Percentiles rank a stretch among this genome's conserved stretches.
These are phyloP conservation scores for Aspergillus costaricaensis DNA, from an alignment of 2,329 filamentous ascomycete genomes.

Conservation along the genomic window DNA sequence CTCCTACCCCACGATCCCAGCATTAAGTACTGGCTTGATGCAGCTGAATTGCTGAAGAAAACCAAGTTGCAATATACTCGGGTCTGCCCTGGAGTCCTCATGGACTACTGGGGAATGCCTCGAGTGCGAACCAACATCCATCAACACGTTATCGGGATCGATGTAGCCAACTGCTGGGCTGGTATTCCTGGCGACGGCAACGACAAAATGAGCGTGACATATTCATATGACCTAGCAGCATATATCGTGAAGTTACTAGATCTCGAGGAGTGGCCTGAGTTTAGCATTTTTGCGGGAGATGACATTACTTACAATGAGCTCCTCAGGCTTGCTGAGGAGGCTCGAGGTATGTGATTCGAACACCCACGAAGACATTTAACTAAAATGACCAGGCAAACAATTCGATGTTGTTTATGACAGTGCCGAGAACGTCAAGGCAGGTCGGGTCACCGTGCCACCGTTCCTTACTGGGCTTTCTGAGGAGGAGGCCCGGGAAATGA, in stretches of 20 bases:
- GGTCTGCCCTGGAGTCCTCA: conserved; percentile 47
- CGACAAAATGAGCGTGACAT: conserved; percentile 49
- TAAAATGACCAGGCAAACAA: conserved; percentile 28
- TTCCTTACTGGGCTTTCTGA: conserved; percentile 24
- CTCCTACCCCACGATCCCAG: conserved; percentile 32
- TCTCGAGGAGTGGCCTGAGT: conserved; percentile 49
- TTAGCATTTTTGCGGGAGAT: conserved; percentile 41
- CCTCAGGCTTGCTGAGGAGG: conserved; percentile 45
- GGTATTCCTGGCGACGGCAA: conserved; percentile 54
- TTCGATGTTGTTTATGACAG: conserved; percentile 39
- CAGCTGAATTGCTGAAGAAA: conserved; percentile 30
- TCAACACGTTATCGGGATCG: conserved; percentile 46
- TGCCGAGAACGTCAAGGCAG: conserved; percentile 35
- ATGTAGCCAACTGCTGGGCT: conserved; percentile 48
- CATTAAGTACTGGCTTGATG: conserved; percentile 34
- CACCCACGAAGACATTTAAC: neutral
- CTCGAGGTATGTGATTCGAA: conserved; percentile 37
- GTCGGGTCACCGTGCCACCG: conserved; percentile 37
- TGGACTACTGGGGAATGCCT: conserved; percentile 51
- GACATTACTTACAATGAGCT: conserved; percentile 50
- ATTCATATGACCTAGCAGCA: conserved; percentile 52
- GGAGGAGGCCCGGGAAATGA: conserved; percentile 30
- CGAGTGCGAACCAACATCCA: conserved; percentile 42
- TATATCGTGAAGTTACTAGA: conserved; percentile 49
- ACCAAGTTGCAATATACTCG: conserved; percentile 43